These are phyloP conservation scores for Oxytropis ochrocephala DNA, from an alignment of 306 rosid genomes.

Conservation along the genomic window DNA sequence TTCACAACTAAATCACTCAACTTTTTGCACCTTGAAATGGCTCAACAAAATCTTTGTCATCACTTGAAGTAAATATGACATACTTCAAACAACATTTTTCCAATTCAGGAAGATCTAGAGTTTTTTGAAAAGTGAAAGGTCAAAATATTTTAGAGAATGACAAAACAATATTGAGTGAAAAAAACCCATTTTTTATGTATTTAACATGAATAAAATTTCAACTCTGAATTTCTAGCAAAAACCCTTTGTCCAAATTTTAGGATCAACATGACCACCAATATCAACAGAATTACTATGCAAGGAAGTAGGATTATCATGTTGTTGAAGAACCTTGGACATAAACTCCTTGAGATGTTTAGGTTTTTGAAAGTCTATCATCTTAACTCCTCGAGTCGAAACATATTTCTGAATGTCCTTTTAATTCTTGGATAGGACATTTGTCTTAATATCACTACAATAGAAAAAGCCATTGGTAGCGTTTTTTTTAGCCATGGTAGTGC, in stretches of 20 bases:
- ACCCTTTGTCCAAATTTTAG: background rate
- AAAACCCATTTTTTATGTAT: background rate
- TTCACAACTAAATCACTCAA: background rate
- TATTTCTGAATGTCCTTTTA: background rate
- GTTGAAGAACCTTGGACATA: background rate
- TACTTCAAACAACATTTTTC: background rate
- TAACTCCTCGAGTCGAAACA: background rate
- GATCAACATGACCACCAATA: background rate
- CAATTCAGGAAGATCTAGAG: background rate
- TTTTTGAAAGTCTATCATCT: background rate
- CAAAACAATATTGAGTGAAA: background rate
- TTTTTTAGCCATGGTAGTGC: no score
- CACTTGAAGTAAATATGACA: background rate
- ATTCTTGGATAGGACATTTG: background rate
- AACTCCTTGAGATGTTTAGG: background rate
- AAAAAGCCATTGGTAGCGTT: no score
- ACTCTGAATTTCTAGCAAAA: background rate
- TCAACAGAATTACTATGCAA: background rate
- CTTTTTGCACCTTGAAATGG: background rate
- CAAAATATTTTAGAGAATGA: background rate
- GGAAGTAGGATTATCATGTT: background rate
- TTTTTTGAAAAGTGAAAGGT: background rate
- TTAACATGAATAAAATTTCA: no score
- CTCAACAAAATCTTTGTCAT: background rate
- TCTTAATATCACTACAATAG: no score